Evolutionary conservation across 768 basidiomycete species (phyloP), one percentile per base, ranked within the genome.

Genomic region (Trametes elegans): DNA sequence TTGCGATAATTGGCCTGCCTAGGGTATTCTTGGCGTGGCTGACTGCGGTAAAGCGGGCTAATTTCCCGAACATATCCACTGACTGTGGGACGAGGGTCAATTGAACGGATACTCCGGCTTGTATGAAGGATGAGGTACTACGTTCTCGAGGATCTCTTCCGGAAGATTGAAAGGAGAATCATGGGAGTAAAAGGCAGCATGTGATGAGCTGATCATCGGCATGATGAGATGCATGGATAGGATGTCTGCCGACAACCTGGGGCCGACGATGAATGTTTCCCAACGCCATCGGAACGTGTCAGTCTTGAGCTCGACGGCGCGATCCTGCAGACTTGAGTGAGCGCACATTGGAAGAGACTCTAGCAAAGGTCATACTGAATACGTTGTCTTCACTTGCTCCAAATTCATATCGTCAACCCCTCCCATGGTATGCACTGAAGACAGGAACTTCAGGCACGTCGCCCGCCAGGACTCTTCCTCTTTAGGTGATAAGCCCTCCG

Each of bases 151-250:
- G 59, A 87, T 85, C 40, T 62, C 64, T 55, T 79, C 78, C 39
- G 82, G 68, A 42, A 85, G 71, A 65, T 81, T 80, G 66, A 75
- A 69, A 53, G 89, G 70, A 39, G 78, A 69, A 57, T 87, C 80
- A 49, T 80, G 62, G 32, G 83, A 83, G 44, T 79, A 75, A 70
- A 90, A 86, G 2, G 84, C 79, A 59, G 89, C 70, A 67, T 90
- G 83, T 55, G 78, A 83, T 41, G 81, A 72, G 66, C 82, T 88
- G 65, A 92, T 84, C 56, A 91, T 76, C 7, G 90, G 90, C 57
- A 85, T 73, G 58, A 91, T 83, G 59, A 91, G 80, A 62, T 92
- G 90, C 59, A 78, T 85, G 57, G 90, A 91, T 47, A 92, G 76
- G 50, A 90, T 73, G 46, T 88, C 85, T 55, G 90, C 82, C 31